Percentiles rank a stretch among this genome's conserved stretches.
These are phyloP conservation scores for Nyctanthes arbortristis DNA, from an alignment of 257 asterid genomes.

Conservation along the genomic window DNA sequence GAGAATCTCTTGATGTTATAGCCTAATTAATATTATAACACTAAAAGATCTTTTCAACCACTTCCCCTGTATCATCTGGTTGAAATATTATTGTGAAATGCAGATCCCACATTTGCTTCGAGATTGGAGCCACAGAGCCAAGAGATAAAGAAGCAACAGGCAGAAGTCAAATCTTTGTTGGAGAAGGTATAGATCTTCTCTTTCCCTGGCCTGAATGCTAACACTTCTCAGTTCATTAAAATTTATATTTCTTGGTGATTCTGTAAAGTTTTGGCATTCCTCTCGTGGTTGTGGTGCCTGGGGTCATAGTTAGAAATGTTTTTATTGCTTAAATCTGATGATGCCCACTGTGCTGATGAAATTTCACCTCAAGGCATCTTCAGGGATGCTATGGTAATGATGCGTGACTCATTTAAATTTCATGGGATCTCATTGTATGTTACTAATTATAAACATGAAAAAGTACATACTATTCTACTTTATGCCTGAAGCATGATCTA, in stretches of 20 bases:
- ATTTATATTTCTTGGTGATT: neutral
- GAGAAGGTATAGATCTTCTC: slow-evolving; percentile 54
- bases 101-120: slow-evolving; percentile 90
- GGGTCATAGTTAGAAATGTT: slow-evolving; percentile 2
- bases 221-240: slow-evolving; percentile 5
- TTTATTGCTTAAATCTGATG: neutral
- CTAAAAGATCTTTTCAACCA: slow-evolving; percentile 6
- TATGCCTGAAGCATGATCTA: neutral
- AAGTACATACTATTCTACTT: neutral
- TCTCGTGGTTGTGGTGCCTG: neutral
- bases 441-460: neutral
- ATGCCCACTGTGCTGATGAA: neutral
- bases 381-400: neutral
- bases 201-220: neutral
- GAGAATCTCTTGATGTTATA: slow-evolving; percentile 81
- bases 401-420: slow-evolving; percentile 3
- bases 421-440: slow-evolving; percentile 13
- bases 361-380: neutral
- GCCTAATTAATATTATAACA: slow-evolving; percentile 17
- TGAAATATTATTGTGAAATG: slow-evolving; percentile 33
- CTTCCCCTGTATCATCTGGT: slow-evolving; percentile 20
- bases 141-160: slow-evolving; percentile 85
- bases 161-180: slow-evolving; percentile 69
- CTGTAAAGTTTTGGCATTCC: neutral
- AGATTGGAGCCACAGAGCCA: slow-evolving; percentile 91